phyloP scores from a whole-genome alignment of 306 rosid species.

The Trifolium dubium region DNA sequence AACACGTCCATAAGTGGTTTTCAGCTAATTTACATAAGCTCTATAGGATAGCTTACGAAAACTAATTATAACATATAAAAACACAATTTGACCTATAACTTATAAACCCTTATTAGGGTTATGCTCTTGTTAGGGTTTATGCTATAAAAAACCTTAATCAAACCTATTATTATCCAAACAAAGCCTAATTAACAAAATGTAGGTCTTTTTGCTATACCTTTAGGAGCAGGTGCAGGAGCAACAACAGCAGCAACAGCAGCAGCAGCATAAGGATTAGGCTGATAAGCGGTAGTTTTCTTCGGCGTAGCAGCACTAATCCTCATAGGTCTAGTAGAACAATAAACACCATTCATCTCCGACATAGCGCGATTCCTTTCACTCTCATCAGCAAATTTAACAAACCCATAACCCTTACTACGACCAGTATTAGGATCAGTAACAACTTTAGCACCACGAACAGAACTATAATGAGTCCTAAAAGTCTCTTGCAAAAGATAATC shows the following conservation, averaged over 20 bases:
- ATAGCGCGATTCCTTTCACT: constrained; percentile 81
- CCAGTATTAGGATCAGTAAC: constrained; percentile 87
- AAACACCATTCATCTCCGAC: constrained; percentile 92
- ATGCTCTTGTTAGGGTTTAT: no score
- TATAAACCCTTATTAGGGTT: neutral
- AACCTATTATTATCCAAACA: neutral
- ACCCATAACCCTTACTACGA: constrained; percentile 87
- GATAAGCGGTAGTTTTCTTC: constrained; percentile 68
- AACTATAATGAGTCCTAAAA: constrained; percentile 65
- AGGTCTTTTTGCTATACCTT: constrained; percentile 45
- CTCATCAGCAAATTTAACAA: constrained; percentile 89
- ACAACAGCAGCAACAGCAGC: constrained; percentile 36
- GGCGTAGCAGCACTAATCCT: constrained; percentile 95
- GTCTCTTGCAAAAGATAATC: constrained; percentile 85
- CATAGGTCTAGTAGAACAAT: constrained; percentile 92
- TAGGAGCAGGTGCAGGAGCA: constrained; percentile 45
- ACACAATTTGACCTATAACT: neutral
- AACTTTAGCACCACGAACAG: constrained; percentile 93
- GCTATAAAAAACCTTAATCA: neutral
- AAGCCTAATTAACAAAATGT: neutral
- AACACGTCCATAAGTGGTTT: neutral
- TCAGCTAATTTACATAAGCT: neutral
- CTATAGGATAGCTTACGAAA: neutral
- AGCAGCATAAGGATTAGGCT: constrained; percentile 52
- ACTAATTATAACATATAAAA: neutral